These are phyloP conservation scores for Botryotinia globosa DNA, from an alignment of 2,329 filamentous ascomycete genomes.

Conservation along the genomic window DNA sequence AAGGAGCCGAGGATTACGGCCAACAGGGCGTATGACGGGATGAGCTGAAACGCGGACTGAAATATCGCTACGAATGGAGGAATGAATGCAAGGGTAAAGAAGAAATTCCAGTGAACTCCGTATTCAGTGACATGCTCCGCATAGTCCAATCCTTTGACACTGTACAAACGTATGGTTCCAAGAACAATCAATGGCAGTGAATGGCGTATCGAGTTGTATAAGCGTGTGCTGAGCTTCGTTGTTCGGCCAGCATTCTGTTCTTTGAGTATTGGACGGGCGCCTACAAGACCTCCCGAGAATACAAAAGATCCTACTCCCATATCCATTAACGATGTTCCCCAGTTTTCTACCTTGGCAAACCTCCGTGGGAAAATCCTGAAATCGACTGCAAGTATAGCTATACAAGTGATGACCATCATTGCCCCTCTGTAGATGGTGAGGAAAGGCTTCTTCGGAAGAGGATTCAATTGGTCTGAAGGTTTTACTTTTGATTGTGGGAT, in stretches of 20 bases:
- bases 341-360: slow-evolving; percentile 98
- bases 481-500: slow-evolving; percentile 45
- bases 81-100: slow-evolving; percentile 88
- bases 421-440: slow-evolving; percentile 85
- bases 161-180: slow-evolving; percentile 77
- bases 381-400: slow-evolving; percentile 94
- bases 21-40: slow-evolving; percentile 76
- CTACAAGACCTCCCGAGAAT: slow-evolving; percentile 89
- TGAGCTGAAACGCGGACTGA: slow-evolving; percentile 64
- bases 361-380: slow-evolving; percentile 89
- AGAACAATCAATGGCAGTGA: slow-evolving; percentile 78
- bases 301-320: slow-evolving; percentile 96
- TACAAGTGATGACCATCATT: slow-evolving; percentile 87
- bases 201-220: slow-evolving; percentile 70
- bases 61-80: slow-evolving; percentile 86
- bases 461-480: slow-evolving; percentile 41
- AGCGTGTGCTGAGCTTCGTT: slow-evolving; percentile 53
- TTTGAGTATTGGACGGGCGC: slow-evolving; percentile 75
- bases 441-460: slow-evolving; percentile 82
- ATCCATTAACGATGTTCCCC: slow-evolving; percentile 99
- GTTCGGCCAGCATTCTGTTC: slow-evolving; percentile 54
- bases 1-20: slow-evolving; percentile 63
- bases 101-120: slow-evolving; percentile 99
- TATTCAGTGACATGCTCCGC: slow-evolving; percentile 97
- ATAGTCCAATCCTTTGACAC: slow-evolving; percentile 92